These are phyloP conservation scores for Ceraceosorus guamensis DNA, from an alignment of 1,284 basidiomycete species.

Conservation along the genomic window DNA sequence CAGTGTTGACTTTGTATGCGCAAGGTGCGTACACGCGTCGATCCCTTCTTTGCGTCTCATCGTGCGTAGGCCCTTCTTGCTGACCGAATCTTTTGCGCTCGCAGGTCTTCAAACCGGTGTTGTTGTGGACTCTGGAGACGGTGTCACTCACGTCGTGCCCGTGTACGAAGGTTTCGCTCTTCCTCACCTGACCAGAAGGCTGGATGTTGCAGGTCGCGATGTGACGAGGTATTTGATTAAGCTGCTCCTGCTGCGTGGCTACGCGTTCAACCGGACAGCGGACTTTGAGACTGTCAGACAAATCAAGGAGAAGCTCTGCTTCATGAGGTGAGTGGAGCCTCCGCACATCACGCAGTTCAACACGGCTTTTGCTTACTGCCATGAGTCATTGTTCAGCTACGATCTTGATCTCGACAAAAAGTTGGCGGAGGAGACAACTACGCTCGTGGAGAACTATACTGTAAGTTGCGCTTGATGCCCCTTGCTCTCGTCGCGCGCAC, in stretches of 20 bases:
- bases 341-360: no score
- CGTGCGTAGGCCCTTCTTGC: not conserved
- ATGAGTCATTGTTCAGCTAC: no score
- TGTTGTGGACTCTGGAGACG: constrained; percentile 97
- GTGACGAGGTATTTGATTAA: constrained; percentile 98
- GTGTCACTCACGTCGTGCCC: constrained; percentile 97
- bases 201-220: constrained; percentile 92
- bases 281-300: constrained; percentile 98
- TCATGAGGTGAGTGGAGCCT: constrained; percentile 68
- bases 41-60: not conserved
- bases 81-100: no score
- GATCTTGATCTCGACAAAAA: constrained; percentile 90
- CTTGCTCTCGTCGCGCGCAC: not conserved
- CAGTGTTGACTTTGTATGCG: constrained; percentile 92
- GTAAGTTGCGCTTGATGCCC: constrained; percentile 52
- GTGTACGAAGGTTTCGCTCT: constrained; percentile 95
- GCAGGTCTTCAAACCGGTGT: constrained; percentile 88
- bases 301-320: constrained; percentile 98
- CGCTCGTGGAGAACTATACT: constrained; percentile 90
- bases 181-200: constrained; percentile 81
- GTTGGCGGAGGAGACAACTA: constrained; percentile 91
- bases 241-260: constrained; percentile 91
- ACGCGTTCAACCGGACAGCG: constrained; percentile 97
- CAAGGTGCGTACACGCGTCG: constrained; percentile 65
- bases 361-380: no score